Evolutionary conservation across 176 grass and related monocot genomes (phyloP).

Genomic region (Aechmea fasciata): DNA sequence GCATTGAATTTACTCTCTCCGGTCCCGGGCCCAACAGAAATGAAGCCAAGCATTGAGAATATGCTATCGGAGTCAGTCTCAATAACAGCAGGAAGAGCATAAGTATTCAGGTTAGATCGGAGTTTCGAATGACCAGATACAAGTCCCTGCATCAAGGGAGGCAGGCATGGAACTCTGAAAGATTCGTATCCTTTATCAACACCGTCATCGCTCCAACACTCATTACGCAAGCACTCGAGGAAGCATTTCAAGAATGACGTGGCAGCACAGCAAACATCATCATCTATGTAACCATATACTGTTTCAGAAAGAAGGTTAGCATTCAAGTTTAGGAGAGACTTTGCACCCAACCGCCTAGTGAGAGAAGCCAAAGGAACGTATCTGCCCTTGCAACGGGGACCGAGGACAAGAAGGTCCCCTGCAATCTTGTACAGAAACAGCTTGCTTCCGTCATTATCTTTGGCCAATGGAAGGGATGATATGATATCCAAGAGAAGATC

Average conservation of each 20-base stretch:
- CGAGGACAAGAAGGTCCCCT: conserved; percentile 64
- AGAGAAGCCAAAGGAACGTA: conserved; percentile 90
- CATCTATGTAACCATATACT: conserved; percentile 70
- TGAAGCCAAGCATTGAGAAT: conserved; percentile 92
- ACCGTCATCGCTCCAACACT: conserved; percentile 78
- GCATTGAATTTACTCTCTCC: conserved; percentile 26
- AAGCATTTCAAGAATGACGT: conserved; percentile 91
- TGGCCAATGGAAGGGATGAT: conserved; percentile 44
- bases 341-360: conserved; percentile 75
- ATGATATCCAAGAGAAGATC: conserved; percentile 94
- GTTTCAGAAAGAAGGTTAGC: conserved; percentile 70
- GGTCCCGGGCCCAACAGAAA: conserved; percentile 59
- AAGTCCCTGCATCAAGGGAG: conserved; percentile 66
- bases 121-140: conserved; percentile 82
- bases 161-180: conserved; percentile 65
- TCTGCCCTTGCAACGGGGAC: conserved; percentile 77
- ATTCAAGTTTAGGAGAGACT: conserved; percentile 70
- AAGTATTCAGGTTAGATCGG: conserved; percentile 88
- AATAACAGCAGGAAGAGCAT: conserved; percentile 58
- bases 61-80: conserved; percentile 82
- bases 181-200: conserved; percentile 71
- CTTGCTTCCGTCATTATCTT: conserved; percentile 28
- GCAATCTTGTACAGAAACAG: conserved; percentile 53
- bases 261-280: conserved; percentile 85
- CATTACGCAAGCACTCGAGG: conserved; percentile 72